Conservation (phyloP, 352 stramenopile species). For the Peronospora farinosa region DNA sequence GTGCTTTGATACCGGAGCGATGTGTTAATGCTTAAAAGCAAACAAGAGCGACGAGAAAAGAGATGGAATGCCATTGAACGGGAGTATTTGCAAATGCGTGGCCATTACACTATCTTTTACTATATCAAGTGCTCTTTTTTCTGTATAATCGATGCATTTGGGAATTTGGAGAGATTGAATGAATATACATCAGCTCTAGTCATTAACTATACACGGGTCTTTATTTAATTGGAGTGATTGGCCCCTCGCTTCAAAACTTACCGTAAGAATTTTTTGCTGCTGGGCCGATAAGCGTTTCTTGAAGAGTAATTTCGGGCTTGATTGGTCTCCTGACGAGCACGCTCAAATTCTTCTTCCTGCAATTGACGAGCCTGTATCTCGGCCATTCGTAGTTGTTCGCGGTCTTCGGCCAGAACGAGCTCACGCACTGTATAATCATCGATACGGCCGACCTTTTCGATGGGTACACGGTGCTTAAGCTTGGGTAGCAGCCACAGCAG, state of each 20-base stretch:
- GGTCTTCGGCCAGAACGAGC: slow-evolving; percentile 69
- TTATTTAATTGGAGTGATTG: slow-evolving; percentile 11
- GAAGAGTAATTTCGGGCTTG: slow-evolving; percentile 18
- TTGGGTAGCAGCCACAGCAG: slow-evolving; percentile 72
- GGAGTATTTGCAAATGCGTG: too few relatives aligned
- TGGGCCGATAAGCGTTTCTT: slow-evolving; percentile 20
- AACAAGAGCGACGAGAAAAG: too few relatives aligned
- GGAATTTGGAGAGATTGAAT: background rate
- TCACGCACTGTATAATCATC: slow-evolving; percentile 80
- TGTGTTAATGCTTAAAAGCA: too few relatives aligned
- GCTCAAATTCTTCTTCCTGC: slow-evolving; percentile 64
- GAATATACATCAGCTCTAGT: slow-evolving; percentile 1
- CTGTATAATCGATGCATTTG: background rate
- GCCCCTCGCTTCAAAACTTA: slow-evolving; percentile 10
- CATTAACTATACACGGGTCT: slow-evolving; percentile 11
- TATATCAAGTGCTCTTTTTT: background rate
- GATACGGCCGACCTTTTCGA: slow-evolving; percentile 70
- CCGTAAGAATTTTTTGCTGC: slow-evolving; percentile 25
- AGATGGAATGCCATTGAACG: too few relatives aligned
- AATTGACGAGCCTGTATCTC: slow-evolving; percentile 53
- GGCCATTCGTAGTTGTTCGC: slow-evolving; percentile 61
- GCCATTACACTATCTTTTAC: too few relatives aligned
- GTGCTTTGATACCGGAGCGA: too few relatives aligned
- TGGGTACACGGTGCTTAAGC: slow-evolving; percentile 76
- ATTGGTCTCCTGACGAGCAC: slow-evolving; percentile 29